phyloP scores from a whole-genome alignment of 2,329 filamentous ascomycete species.

The Helminthosporium solani region DNA sequence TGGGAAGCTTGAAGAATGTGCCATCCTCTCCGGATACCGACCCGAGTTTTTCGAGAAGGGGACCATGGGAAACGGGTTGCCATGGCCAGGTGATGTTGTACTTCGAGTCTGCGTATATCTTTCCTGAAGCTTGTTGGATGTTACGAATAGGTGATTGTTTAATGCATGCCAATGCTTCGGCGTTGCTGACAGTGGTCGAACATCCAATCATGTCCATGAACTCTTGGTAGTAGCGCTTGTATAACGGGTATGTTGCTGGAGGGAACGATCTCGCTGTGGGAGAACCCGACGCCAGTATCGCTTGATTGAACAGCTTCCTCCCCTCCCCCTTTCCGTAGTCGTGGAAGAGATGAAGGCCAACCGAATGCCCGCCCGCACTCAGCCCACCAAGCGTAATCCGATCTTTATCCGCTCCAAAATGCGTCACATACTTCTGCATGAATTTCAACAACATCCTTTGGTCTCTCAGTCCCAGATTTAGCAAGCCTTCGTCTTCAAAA shows the following conservation, averaged over 20 bases:
- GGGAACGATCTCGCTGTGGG: slow-evolving; percentile 41
- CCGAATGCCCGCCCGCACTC: slow-evolving; percentile 42
- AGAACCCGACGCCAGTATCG: slow-evolving; percentile 37
- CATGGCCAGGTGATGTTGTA: slow-evolving; percentile 51
- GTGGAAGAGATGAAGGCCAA: slow-evolving; percentile 41
- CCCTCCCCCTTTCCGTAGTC: slow-evolving; percentile 34
- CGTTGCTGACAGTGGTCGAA: slow-evolving; percentile 24
- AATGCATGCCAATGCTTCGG: slow-evolving; percentile 43
- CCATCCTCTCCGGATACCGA: slow-evolving; percentile 39
- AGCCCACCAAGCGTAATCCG: slow-evolving; percentile 46
- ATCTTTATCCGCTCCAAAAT: slow-evolving; percentile 43
- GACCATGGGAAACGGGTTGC: slow-evolving; percentile 50
- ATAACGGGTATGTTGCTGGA: slow-evolving; percentile 31
- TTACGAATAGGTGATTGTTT: slow-evolving; percentile 38
- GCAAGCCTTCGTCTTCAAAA: slow-evolving; percentile 34
- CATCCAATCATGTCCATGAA: slow-evolving; percentile 36
- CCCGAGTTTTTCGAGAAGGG: slow-evolving; percentile 50
- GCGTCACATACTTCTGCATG: slow-evolving; percentile 41
- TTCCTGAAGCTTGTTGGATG: slow-evolving; percentile 44
- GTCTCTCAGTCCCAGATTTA: slow-evolving; percentile 38
- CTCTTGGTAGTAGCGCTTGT: slow-evolving; percentile 29
- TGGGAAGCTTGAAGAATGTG: slow-evolving; percentile 38
- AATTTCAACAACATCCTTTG: slow-evolving; percentile 40
- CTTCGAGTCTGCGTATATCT: slow-evolving; percentile 43
- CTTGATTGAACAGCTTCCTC: slow-evolving; percentile 35